Evolutionary conservation across 2,329 filamentous ascomycete species (phyloP).

Genomic region (Juglanconis juglandina): DNA sequence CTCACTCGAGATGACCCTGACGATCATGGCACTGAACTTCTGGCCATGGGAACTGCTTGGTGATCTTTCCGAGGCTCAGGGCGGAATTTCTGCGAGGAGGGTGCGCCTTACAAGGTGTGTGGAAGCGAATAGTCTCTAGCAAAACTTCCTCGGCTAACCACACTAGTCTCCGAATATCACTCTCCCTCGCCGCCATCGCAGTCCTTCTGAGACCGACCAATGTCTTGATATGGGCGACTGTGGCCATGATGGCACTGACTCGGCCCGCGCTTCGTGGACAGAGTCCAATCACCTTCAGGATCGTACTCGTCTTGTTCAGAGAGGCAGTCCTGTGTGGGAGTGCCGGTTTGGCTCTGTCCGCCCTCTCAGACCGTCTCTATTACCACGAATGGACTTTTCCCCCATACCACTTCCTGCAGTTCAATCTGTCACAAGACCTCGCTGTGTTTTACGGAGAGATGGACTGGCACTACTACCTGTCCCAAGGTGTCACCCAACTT

Average conservation of each 20-base stretch:
- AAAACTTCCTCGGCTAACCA: neutral
- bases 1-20: slow-evolving; percentile 85
- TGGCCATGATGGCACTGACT: slow-evolving; percentile 48
- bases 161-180: slow-evolving; percentile 56
- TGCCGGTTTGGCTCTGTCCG: slow-evolving; percentile 59
- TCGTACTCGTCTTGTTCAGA: slow-evolving; percentile 51
- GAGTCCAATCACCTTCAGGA: slow-evolving; percentile 41
- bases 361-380: slow-evolving; percentile 69
- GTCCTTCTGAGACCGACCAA: slow-evolving; percentile 90
- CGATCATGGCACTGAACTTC: slow-evolving; percentile 70
- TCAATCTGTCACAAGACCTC: slow-evolving; percentile 84
- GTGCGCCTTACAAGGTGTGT: slow-evolving; percentile 21
- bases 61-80: slow-evolving; percentile 29
- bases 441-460: slow-evolving; percentile 92
- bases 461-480: slow-evolving; percentile 87
- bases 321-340: slow-evolving; percentile 64
- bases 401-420: slow-evolving; percentile 79
- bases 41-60: slow-evolving; percentile 81
- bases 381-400: slow-evolving; percentile 88
- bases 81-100: slow-evolving; percentile 8
- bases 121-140: no score
- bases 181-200: slow-evolving; percentile 75
- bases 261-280: slow-evolving; percentile 36
- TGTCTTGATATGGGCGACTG: slow-evolving; percentile 72
- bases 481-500: slow-evolving; percentile 83